Conservation (phyloP, 1,139 yeast species). For the Pneumocystis murina region DNA sequence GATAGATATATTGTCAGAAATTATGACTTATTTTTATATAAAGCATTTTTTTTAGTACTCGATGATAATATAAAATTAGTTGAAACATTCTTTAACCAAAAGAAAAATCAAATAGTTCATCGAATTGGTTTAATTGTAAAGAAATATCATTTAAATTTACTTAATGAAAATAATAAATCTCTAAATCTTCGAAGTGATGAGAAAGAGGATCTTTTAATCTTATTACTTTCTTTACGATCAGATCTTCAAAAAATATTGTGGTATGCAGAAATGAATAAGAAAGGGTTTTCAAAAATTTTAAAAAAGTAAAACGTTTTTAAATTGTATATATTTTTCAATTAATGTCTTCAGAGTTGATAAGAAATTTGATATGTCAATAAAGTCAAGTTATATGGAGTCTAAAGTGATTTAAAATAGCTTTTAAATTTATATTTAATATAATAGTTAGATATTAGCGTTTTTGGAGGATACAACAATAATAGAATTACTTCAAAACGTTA, state of each 20-base stretch:
- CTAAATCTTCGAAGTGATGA: conserved; percentile 41
- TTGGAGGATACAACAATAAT: conserved; percentile 53
- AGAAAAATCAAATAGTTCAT: conserved; percentile 58
- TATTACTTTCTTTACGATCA: conserved; percentile 63
- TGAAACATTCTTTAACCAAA: conserved; percentile 59
- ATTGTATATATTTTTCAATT: neutral
- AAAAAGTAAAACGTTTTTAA: conserved; percentile 35
- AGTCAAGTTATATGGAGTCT: conserved; percentile 49
- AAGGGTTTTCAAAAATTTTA: conserved; percentile 77
- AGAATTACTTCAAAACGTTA: conserved; percentile 40
- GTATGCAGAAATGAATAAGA: conserved; percentile 85
- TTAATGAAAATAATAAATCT: conserved; percentile 10
- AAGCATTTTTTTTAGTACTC: conserved; percentile 60
- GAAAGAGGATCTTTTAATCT: conserved; percentile 60
- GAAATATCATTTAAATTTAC: conserved; percentile 11
- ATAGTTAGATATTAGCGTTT: conserved; percentile 36
- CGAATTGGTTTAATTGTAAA: conserved; percentile 22
- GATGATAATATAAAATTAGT: conserved; percentile 76
- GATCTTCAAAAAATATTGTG: conserved; percentile 66
- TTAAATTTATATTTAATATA: neutral
- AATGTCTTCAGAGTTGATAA: conserved; percentile 44
- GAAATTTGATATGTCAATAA: conserved; percentile 57
- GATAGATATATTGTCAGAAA: neutral
- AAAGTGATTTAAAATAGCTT: conserved; percentile 27
- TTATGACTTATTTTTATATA: conserved; percentile 15